phyloP scores from a whole-genome alignment of 495 filamentous ascomycete genomes.

The Recurvomyces mirabilis region DNA sequence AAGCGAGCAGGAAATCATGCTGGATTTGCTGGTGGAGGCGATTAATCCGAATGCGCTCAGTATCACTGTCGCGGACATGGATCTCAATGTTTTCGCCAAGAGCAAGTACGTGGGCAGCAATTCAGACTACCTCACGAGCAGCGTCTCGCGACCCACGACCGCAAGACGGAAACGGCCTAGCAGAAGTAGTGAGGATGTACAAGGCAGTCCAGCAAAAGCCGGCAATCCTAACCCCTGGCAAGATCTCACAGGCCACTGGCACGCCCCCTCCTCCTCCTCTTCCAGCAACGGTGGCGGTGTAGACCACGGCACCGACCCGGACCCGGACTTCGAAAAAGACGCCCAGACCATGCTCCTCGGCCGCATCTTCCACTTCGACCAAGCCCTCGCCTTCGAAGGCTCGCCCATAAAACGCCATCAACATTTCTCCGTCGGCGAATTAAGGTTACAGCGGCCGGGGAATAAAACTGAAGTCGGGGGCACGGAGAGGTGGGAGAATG shows the following conservation, averaged over 20 bases:
- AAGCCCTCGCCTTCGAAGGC: constrained; percentile 73
- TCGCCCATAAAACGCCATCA: constrained; percentile 62
- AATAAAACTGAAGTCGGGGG: constrained; percentile 82
- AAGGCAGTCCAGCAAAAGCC: background rate
- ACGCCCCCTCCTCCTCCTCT: constrained; percentile 1
- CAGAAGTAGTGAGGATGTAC: background rate
- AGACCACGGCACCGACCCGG: constrained; percentile 55
- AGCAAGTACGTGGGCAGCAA: constrained; percentile 74
- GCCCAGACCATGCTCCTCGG: constrained; percentile 81
- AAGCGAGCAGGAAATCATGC: constrained; percentile 89
- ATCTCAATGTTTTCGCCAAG: constrained; percentile 88
- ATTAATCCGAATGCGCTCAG: constrained; percentile 85
- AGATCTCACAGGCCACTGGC: constrained; percentile 17
- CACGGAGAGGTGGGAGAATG: constrained; percentile 80
- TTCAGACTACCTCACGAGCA: constrained; percentile 40
- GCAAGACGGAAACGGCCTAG: background rate
- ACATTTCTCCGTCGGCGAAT: constrained; percentile 64
- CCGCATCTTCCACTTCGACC: constrained; percentile 75
- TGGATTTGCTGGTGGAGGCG: constrained; percentile 79
- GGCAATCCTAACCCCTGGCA: constrained; percentile 6
- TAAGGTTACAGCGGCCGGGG: constrained; percentile 62
- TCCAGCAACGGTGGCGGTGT: constrained; percentile 32
- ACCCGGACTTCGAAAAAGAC: constrained; percentile 46
- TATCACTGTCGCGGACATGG: constrained; percentile 69
- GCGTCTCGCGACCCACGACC: background rate